Base-by-base conservation (phyloP, 2,329 filamentous ascomycete species). In the Botrytis fabae region DNA sequence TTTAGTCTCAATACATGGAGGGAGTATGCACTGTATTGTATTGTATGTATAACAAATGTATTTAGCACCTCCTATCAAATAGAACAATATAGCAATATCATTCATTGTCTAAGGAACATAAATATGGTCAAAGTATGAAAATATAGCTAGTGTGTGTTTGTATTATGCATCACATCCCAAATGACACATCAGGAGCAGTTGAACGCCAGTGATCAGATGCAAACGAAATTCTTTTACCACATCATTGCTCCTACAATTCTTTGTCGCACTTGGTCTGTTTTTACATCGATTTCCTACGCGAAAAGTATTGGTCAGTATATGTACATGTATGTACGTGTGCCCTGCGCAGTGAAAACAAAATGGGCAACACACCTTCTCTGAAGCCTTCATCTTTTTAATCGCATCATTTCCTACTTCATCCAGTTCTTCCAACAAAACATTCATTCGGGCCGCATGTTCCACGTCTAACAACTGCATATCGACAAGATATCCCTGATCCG, bases 361-460 rank as follows among this genome's bases (percentile, higher is more conserved):
- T 4, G 9, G 38, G 25, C 12, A 32, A 51, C 73, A 28, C 74
- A 79, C 79, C 76, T 78, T 79, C 70, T 80, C 79, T 40, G 78
- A 76, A 73, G 65, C 69, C 57, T 78, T 78, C 74, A 78, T 75
- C 69, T 76, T 78, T 65, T 78, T 65, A 64, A 78, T 40, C 57
- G 66, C 57, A 18, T 76, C 69, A 25, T 20, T n/a, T 14, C 74
- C 66, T 44, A 78, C 57, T 5, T 73, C 73, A 51, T 75, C 70
- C 64, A 80, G 69, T 69, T 79, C 76, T 28, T 74, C 73, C n/a
- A 75, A 68, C 35, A 80, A 35, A 62, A 76, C 75, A 40, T 75
- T 71, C 44, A 77, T 32, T 57, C 62, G 71, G 22, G 74, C 51
- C 22, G 70, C 68, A 38, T 77, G 71, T 62, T 80, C 76, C 28